These are phyloP conservation scores for Astraeus odoratus DNA, from an alignment of 768 basidiomycete species.

Conservation along the genomic window DNA sequence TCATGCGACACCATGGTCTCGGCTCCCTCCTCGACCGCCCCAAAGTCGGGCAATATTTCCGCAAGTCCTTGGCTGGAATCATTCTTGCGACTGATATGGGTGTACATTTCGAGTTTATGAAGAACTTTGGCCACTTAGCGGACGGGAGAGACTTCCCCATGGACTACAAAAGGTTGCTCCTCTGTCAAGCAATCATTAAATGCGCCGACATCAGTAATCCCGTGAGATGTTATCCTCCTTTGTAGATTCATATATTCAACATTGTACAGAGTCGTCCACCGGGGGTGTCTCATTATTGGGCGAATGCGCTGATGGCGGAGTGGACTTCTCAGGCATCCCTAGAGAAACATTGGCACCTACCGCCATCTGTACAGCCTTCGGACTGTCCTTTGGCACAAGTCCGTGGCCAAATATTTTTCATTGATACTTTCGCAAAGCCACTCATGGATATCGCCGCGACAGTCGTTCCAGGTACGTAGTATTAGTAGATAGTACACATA, in stretches of 20 bases:
- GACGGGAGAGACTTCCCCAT: slow-evolving; percentile 33
- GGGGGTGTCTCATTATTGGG: slow-evolving; percentile 90
- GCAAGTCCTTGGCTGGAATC: slow-evolving; percentile 70
- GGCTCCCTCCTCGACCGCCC: slow-evolving; percentile 59
- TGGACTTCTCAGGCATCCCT: slow-evolving; percentile 88
- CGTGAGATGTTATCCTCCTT: slow-evolving; percentile 41
- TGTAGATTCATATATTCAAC: slow-evolving; percentile 1
- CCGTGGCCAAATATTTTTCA: slow-evolving; percentile 84
- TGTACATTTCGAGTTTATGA: slow-evolving; percentile 82
- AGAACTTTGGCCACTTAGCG: slow-evolving; percentile 48
- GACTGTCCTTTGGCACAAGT: slow-evolving; percentile 59
- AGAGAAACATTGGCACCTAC: slow-evolving; percentile 71
- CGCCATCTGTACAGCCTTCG: slow-evolving; percentile 43
- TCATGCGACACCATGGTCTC: slow-evolving; percentile 77
- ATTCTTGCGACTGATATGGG: slow-evolving; percentile 95
- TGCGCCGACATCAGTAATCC: slow-evolving; percentile 99
- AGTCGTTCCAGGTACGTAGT: slow-evolving; percentile 62
- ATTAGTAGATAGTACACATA: neutral
- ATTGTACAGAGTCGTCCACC: slow-evolving; percentile 76
- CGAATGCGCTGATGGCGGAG: slow-evolving; percentile 78
- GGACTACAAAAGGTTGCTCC: slow-evolving; percentile 50
- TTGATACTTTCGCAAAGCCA: slow-evolving; percentile 74
- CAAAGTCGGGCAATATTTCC: slow-evolving; percentile 39
- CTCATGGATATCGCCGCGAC: slow-evolving; percentile 69
- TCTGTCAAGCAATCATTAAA: slow-evolving; percentile 91